Percentiles rank a stretch among this genome's conserved stretches.
Conservation (phyloP, 768 basidiomycete genomes). For the Strobilomyces confusus region DNA sequence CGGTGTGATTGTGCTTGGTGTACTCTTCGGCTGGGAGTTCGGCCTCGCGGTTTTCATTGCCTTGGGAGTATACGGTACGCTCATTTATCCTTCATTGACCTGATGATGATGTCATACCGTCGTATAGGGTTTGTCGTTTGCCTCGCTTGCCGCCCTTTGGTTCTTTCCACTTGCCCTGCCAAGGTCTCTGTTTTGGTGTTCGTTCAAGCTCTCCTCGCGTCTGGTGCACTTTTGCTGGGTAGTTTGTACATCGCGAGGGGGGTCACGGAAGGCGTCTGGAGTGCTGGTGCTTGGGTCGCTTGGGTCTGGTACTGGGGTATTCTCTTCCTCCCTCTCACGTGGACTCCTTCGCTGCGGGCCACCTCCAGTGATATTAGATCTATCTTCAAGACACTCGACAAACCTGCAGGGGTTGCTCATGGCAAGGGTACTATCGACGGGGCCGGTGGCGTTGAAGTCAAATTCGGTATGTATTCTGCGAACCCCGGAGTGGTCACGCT, state of each 20-base stretch:
- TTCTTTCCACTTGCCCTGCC: conserved; percentile 7
- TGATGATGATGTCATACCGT: not conserved
- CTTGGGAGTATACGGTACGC: conserved; percentile 68
- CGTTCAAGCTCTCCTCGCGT: conserved; percentile 81
- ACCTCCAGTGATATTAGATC: conserved; percentile 77
- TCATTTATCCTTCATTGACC: not conserved
- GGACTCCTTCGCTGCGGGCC: conserved; percentile 50
- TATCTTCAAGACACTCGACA: conserved; percentile 74
- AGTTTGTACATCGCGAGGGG: conserved; percentile 27
- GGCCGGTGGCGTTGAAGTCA: conserved; percentile 73
- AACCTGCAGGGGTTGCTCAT: conserved; percentile 83
- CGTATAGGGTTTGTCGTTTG: conserved; percentile 16
- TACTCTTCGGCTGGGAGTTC: conserved; percentile 63
- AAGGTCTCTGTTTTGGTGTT: conserved; percentile 1
- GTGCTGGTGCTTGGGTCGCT: conserved; percentile 25
- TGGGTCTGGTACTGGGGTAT: conserved; percentile 31
- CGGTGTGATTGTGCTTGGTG: conserved; percentile 63
- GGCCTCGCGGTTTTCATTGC: conserved; percentile 66
- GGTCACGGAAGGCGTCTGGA: conserved; percentile 28
- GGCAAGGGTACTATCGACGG: conserved; percentile 71
- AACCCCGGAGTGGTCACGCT: not conserved
- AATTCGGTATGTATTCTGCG: conserved; percentile 60
- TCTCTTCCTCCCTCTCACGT: conserved; percentile 33
- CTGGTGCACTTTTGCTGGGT: conserved; percentile 76
- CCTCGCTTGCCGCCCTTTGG: conserved; percentile 5